Evolutionary conservation across 2,329 filamentous ascomycete genomes (phyloP), one percentile per base, ranked within the genome.

Genomic region (Stagonosporopsis vannaccii): DNA sequence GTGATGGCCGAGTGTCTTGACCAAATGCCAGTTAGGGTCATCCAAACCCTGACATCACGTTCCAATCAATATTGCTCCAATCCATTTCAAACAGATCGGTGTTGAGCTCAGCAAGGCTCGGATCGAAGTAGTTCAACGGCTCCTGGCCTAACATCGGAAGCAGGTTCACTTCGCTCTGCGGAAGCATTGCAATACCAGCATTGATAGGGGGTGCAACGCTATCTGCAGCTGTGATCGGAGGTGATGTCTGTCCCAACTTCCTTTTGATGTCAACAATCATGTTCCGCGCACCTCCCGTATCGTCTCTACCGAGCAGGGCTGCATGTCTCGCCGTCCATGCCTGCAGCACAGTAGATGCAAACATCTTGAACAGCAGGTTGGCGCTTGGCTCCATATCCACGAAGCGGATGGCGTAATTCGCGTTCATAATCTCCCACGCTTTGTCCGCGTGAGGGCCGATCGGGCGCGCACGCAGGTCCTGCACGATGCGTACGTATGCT

Each of bases 311-410:
- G 11, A 56, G 50, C 3, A 43, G 19, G 11, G 52, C 58, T 6
- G 55, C 51, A 46, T 66, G 51, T 17, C 63, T 56, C 6, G 60
- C 61, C 3, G 56, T n/a, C 66, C 63, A 69, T 1, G 65, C 85
- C 64, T 86, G 87, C 54, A 89, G 73, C 36, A 89, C 84, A 17
- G 84, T 78, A 19, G 78, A 77, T 1, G 83, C 82, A 58, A 89
- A 86, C 0, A 77, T 60, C 17, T 62, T 65, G 42, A 70, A 72
- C 20, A 77, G 65, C 6, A 67, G 61, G 44, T 66, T 65, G 1
- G 64, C 58, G 5, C 56, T 52, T 2, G 62, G 48, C 12, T 65
- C 61, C 43, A 61, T 46, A 1, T 57, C 52, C 22, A 54, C 33
- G 28, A 75, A 73, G 0, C 80, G 72, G 15, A 73, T 74, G 4